These are phyloP conservation scores for Nidula niveotomentosa DNA, from an alignment of 1,284 basidiomycete genomes.

Conservation along the genomic window DNA sequence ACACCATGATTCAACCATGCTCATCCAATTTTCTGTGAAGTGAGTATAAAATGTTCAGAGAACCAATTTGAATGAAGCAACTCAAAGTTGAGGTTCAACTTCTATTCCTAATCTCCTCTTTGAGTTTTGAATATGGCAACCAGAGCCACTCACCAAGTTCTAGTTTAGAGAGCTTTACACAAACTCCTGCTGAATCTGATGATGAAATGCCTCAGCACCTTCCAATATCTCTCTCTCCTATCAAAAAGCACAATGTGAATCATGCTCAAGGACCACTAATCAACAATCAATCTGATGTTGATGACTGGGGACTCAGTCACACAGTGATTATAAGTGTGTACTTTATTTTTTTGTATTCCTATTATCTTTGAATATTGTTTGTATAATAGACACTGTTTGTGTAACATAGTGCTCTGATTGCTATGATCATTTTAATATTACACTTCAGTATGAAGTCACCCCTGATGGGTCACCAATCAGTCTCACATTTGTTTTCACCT, in stretches of 20 bases:
- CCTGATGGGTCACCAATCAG: neutral
- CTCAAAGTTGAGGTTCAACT: too few species aligned
- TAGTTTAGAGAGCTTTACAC: too few species aligned
- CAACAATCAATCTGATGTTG: neutral
- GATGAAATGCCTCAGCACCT: too few species aligned
- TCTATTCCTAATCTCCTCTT: neutral
- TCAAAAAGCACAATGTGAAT: neutral
- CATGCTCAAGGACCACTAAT: neutral
- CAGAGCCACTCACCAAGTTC: too few species aligned
- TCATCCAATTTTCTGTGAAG: too few species aligned
- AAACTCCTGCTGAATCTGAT: too few species aligned
- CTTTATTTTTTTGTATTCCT: neutral
- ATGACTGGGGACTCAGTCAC: constrained; percentile 2
- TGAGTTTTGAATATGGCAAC: too few species aligned
- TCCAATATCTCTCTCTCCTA: neutral
- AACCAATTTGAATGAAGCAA: too few species aligned
- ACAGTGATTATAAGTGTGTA: constrained; percentile 1
- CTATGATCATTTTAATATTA: constrained; percentile 1
- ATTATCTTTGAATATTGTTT: neutral
- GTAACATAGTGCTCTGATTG: neutral
- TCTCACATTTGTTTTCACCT: neutral
- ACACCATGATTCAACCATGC: too few species aligned
- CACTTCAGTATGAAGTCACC: neutral
- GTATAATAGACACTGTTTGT: neutral
- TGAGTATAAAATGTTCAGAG: too few species aligned